These are phyloP conservation scores for Aspergillus arachidicola DNA, from an alignment of 2,329 filamentous ascomycete genomes.

Conservation along the genomic window DNA sequence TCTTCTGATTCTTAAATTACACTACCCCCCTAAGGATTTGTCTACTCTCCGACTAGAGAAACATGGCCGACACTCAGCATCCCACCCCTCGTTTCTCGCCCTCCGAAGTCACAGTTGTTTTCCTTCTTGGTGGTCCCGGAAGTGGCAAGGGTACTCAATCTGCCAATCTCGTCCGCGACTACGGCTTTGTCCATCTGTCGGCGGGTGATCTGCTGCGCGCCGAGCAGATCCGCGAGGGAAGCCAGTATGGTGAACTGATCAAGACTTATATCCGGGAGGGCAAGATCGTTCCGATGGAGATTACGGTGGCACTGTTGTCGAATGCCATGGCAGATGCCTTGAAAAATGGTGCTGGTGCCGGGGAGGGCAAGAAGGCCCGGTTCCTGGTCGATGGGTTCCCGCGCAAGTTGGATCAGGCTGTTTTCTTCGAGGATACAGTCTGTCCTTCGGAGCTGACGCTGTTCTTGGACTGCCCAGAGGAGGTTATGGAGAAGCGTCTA, in stretches of 20 bases:
- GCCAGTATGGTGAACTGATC: constrained; percentile 91
- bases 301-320: constrained; percentile 89
- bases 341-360: constrained; percentile 44
- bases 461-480: constrained; percentile 92
- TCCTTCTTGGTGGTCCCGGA: constrained; percentile 93
- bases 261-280: constrained; percentile 91
- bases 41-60: not conserved
- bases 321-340: constrained; percentile 84
- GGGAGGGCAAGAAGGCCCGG: constrained; percentile 57
- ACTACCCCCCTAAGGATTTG: not conserved
- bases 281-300: constrained; percentile 97
- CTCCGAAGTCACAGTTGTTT: constrained; percentile 85
- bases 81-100: constrained; percentile 72
- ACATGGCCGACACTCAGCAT: constrained; percentile 45
- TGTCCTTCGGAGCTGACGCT: constrained; percentile 82
- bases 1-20: constrained; percentile 1
- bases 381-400: constrained; percentile 87
- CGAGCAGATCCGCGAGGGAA: constrained; percentile 84
- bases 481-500: constrained; percentile 80
- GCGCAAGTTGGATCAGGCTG: constrained; percentile 93
- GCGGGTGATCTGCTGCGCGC: constrained; percentile 92
- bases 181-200: constrained; percentile 89
- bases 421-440: constrained; percentile 89
- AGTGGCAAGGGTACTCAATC: constrained; percentile 98
- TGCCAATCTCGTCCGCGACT: constrained; percentile 80